Base-by-base conservation (phyloP, 495 filamentous ascomycete species). In the Podospora didyma region DNA sequence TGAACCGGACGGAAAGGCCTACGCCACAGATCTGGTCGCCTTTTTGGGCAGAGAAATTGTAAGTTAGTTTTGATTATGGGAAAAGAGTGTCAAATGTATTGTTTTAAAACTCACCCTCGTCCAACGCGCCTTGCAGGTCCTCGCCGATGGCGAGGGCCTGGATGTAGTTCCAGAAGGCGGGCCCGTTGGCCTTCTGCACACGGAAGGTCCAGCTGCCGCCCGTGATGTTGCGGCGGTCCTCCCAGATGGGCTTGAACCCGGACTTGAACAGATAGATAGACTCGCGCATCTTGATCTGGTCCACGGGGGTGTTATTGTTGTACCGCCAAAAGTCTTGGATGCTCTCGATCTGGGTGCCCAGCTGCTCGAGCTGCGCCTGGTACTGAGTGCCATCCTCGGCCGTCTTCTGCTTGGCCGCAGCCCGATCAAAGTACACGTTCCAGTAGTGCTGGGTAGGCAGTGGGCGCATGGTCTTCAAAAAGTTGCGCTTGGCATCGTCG, bases 181-280 rank as follows among this genome's bases (percentile, higher is more conserved):
- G 78, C 1, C 86, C 88, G 54, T 73, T 75, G 45, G 73, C 75
- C 74, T 94, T 94, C 20, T 86, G 86, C 44, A 96, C 86, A 19
- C 89, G 82, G 70, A 96, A 96, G 0, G 87, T 91, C 89, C 90
- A 96, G 60, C 85, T 85, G 23, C 92, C 92, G 19, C 91, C 92
- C 23, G 82, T 76, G 46, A 84, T 72, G 70, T 96, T 96, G 46
- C 92, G 81, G 35, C 87, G 82, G 67, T 96, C 92, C 72, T 96
- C 92, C 91, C 92, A 96, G 49, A 95, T 79, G 17, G 92, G 92
- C 64, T 85, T 82, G 58, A 94, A 89, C 28, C 89, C 89, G 53
- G 85, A 79, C 66, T 95, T 92, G 79, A 96, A 96, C 56, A 96
- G 80, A 67, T 96, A 93, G 46, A 95, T 82, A 17, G 83, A 86